Conservation (phyloP, 768 basidiomycete species). For the Suillus alpinus region DNA sequence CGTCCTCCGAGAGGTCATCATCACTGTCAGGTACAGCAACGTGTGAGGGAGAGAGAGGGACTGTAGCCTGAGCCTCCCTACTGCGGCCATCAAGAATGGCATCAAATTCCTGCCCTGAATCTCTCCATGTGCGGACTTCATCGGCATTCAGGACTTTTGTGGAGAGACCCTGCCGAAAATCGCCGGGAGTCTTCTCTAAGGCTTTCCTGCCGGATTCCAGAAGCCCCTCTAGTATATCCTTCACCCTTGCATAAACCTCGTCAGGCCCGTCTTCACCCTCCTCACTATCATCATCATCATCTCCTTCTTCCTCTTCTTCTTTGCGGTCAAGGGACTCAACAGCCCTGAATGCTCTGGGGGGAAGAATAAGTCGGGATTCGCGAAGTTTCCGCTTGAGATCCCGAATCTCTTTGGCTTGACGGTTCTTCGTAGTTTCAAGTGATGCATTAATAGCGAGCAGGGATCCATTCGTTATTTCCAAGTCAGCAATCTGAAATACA, state of each 20-base stretch:
- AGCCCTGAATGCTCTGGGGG: slow-evolving; percentile 58
- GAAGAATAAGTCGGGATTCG: slow-evolving; percentile 76
- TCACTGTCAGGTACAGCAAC: slow-evolving; percentile 19
- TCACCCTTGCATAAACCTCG: slow-evolving; percentile 61
- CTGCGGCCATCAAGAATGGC: slow-evolving; percentile 10
- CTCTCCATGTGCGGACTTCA: slow-evolving; percentile 64
- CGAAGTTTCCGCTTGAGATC: slow-evolving; percentile 80
- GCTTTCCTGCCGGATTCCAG: slow-evolving; percentile 58
- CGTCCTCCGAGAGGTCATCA: slow-evolving; percentile 19
- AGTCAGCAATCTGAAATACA: slow-evolving; percentile 72
- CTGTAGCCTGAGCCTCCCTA: slow-evolving; percentile 20
- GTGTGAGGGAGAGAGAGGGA: slow-evolving; percentile 12
- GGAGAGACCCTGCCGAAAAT: slow-evolving; percentile 46
- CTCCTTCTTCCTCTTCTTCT: slow-evolving; percentile 38
- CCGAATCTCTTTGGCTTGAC: slow-evolving; percentile 81
- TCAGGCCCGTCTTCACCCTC: slow-evolving; percentile 46
- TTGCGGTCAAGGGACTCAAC: slow-evolving; percentile 49
- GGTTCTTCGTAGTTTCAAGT: slow-evolving; percentile 75
- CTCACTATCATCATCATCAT: slow-evolving; percentile 44
- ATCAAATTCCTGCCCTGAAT: slow-evolving; percentile 26
- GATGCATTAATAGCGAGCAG: slow-evolving; percentile 81
- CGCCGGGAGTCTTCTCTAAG: slow-evolving; percentile 54
- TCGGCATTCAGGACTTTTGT: slow-evolving; percentile 73
- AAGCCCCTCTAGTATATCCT: slow-evolving; percentile 59
- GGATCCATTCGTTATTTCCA: slow-evolving; percentile 88